Evolutionary conservation across 2,329 filamentous ascomycete genomes (phyloP).

Genomic region (Madurella mycetomatis): DNA sequence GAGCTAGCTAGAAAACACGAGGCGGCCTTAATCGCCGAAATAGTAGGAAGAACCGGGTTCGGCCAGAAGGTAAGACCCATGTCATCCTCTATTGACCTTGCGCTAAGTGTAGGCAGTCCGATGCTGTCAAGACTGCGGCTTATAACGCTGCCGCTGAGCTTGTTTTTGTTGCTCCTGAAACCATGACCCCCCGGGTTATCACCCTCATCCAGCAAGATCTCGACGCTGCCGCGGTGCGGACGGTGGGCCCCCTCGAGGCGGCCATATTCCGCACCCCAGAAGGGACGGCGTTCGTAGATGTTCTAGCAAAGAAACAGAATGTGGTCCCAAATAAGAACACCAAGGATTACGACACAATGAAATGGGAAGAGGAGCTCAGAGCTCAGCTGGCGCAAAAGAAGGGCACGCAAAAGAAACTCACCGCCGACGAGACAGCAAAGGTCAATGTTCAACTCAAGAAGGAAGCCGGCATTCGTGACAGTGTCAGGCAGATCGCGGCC

Average conservation of each 20-base stretch:
- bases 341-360: constrained; percentile 92
- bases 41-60: constrained; percentile 48
- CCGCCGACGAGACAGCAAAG: constrained; percentile 81
- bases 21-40: constrained; percentile 62
- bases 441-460: constrained; percentile 88
- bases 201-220: constrained; percentile 71
- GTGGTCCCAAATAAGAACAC: constrained; percentile 76
- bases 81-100: not conserved
- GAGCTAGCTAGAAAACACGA: constrained; percentile 63
- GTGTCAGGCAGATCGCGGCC: constrained; percentile 65
- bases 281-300: constrained; percentile 83
- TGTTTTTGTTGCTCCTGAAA: constrained; percentile 85
- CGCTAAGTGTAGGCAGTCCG: constrained; percentile 29
- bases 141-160: constrained; percentile 84
- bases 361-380: constrained; percentile 93
- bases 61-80: constrained; percentile 46
- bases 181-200: constrained; percentile 71
- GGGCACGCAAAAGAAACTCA: constrained; percentile 85
- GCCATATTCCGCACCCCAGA: constrained; percentile 90
- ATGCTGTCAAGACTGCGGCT: constrained; percentile 61
- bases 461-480: constrained; percentile 71
- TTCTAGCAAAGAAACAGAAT: constrained; percentile 76
- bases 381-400: constrained; percentile 89
- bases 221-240: constrained; percentile 61
- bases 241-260: constrained; percentile 79